Evolutionary conservation across 1,139 yeast species (phyloP).

Genomic region (Yamadazyma membranifaciens): DNA sequence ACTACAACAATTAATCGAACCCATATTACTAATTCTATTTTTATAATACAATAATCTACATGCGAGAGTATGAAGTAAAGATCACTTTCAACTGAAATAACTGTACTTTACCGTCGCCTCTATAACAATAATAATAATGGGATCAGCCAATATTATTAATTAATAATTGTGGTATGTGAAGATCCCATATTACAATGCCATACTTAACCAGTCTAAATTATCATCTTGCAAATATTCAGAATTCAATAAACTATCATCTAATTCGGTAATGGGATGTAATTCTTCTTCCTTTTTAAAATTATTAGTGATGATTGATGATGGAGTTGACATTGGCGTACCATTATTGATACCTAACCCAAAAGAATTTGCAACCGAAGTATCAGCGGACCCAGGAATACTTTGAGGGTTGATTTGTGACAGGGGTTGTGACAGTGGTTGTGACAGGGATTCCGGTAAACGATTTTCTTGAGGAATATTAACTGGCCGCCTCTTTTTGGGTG

Average conservation of each 20-base stretch:
- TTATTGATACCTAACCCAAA: conserved; percentile 14
- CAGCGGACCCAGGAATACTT: conserved; percentile 1
- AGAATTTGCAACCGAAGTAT: conserved; percentile 10
- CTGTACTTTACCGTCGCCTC: neutral
- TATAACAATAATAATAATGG: neutral
- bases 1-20: too few relatives aligned
- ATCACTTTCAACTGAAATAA: too few relatives aligned
- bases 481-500: conserved; percentile 16
- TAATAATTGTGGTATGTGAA: too few relatives aligned
- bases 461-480: conserved; percentile 10
- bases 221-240: conserved; percentile 19
- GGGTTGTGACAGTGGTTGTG: neutral
- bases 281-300: conserved; percentile 14
- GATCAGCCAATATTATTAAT: too few relatives aligned
- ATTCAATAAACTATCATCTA: conserved; percentile 16
- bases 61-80: neutral
- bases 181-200: conserved; percentile 25
- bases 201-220: conserved; percentile 41
- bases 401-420: neutral
- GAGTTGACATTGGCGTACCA: conserved; percentile 8
- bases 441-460: neutral
- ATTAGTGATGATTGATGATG: conserved; percentile 9
- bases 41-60: conserved; percentile 3
- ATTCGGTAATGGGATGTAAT: conserved; percentile 18
- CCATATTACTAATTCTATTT: neutral